phyloP scores from a whole-genome alignment of 108 stramenopile species.

The Skeletonema grethae region DNA sequence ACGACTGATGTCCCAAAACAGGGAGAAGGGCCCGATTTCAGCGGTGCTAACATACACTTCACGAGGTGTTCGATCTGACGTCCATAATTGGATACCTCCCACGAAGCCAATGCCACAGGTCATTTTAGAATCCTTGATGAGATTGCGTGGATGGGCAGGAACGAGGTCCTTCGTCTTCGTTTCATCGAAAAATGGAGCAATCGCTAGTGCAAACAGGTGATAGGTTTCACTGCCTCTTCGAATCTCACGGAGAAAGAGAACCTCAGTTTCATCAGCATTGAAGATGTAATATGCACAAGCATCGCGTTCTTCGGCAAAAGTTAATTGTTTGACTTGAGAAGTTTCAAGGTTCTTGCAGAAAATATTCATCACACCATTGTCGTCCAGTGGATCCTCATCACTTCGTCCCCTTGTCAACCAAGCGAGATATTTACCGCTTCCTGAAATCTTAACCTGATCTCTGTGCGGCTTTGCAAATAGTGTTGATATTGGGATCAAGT shows the following conservation, averaged over 20 bases:
- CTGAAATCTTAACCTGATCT: slow-evolving; percentile 17
- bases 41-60: slow-evolving; percentile 21
- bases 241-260: slow-evolving; percentile 22
- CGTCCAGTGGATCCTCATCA: slow-evolving; percentile 2
- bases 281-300: slow-evolving; percentile 18
- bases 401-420: slow-evolving; percentile 11
- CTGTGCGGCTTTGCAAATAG: slow-evolving; percentile 25
- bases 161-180: neutral
- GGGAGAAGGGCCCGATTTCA: slow-evolving; percentile 7
- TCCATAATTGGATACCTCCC: slow-evolving; percentile 32
- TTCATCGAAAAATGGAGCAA: slow-evolving; percentile 14
- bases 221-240: slow-evolving; percentile 28
- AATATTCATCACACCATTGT: slow-evolving; percentile 16
- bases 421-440: slow-evolving; percentile 22
- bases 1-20: slow-evolving; percentile 29
- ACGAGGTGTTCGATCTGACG: slow-evolving; percentile 1
- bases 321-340: slow-evolving; percentile 8
- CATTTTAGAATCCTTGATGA: slow-evolving; percentile 13
- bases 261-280: slow-evolving; percentile 20
- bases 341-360: slow-evolving; percentile 15
- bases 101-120: slow-evolving; percentile 32
- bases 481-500: slow-evolving; percentile 22
- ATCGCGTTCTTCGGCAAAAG: slow-evolving; percentile 16
- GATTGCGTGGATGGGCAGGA: slow-evolving; percentile 1
- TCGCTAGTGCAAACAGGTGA: slow-evolving; percentile 16